Evolutionary conservation across 2,329 filamentous ascomycete genomes (phyloP), one percentile per base, ranked within the genome.

Genomic region (Calonectria pteridis): DNA sequence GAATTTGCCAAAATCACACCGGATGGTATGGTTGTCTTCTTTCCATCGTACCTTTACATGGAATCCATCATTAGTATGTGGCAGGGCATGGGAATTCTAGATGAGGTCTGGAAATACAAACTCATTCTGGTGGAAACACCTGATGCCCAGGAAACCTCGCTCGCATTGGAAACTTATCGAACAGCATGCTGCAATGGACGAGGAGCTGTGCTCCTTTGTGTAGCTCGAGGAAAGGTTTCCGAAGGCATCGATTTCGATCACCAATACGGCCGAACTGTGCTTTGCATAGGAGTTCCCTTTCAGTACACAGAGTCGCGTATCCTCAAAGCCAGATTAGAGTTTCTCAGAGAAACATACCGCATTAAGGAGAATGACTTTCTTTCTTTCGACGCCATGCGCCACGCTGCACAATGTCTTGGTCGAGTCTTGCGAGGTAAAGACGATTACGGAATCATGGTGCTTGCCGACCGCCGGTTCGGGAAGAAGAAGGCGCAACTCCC

Each of bases 211-310:
- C 87, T 99, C 3, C 91, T 99, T 6, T 98, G 96, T 83, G 97
- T 99, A 84, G 97, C 97, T 1, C 94, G 97, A 84, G 97, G 97
- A 37, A 99, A 99, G 84, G 97, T 99, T 11, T 97, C 94, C 0
- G 97, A 99, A 84, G 97, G 97, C 62, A 98, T 99, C 78, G 97
- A 99, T 91, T 99, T 99, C 81, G 97, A 99, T 84, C 97, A 99
- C 82, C 97, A 99, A 81, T 99, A 98, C 83, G 97, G 97, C 49
- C 94, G 97, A 69, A 97, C 96, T 16, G 97, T 99, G 85, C 84
- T 99, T 63, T 98, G 96, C 82, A 98, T 99, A 77, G 97, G 97
- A 51, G 96, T 98, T 1, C 97, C 97, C 0, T 99, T 98, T 86
- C 97, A 99, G 85, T 99, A 99, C 86, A 99, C 97, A 3, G 97